Base-by-base conservation (phyloP, 1,284 basidiomycete genomes). In the Apiotrichum gracile region DNA sequence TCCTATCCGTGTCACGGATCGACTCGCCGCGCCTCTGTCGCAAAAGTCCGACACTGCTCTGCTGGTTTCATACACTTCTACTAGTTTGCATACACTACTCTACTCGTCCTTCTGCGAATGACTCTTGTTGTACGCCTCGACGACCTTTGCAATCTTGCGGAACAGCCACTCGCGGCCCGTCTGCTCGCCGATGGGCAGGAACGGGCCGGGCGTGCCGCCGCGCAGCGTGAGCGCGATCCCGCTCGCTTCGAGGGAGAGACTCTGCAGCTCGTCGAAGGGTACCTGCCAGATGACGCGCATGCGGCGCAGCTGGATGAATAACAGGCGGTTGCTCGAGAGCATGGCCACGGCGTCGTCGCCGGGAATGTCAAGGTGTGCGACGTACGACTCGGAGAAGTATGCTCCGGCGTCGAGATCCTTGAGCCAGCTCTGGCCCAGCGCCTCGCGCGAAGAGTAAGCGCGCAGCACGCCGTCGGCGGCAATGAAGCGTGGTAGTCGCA, bases 361-460 rank as follows among this genome's bases (percentile, higher is more conserved):
- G 34, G 85, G 83, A 25, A 87, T 79, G 70, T 87, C 87, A 54
- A 94, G 85, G 68, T 97, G 93, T 8, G 93, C 92, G 42, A 97
- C 87, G 68, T 97, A 98, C 45, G 78, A 78, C 67, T 97, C 93
- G 62, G 82, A 79, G 61, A 90, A 83, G 74, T 87, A 93, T 34
- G 83, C 79, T 17, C 93, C 93, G 2, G 62, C 57, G 27, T 67
- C 65, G 24, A 97, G 78, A 67, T 96, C 93, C 69, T 81, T 80
- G 79, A 98, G 85, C 96, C 96, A 98, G 65, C 87, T 91, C 72
- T 98, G 96, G 6, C 96, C 96, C 4, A 91, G 78, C 0, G 94
- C 91, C 71, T 97, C 93, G 9, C 91, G 85, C 29, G 83, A 81
- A 47, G 86, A 87, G 76, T 89, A 98, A 1, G 92, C 83, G 87